Base-by-base conservation (phyloP, 2,329 filamentous ascomycete genomes). In the Elsinoe australis region DNA sequence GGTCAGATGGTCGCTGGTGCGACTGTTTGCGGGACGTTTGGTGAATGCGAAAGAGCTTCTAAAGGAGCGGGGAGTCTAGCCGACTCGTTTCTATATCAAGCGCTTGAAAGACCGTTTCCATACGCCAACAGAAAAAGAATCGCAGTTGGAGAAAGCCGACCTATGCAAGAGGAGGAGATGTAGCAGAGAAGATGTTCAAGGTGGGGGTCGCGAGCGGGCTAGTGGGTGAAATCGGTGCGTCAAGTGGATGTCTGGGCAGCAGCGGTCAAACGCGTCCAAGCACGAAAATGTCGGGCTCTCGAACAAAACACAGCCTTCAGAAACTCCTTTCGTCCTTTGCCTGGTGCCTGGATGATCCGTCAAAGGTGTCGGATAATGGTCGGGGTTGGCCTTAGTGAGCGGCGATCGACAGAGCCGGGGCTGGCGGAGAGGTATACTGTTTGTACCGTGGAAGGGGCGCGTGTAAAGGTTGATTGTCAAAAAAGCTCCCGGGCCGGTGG, bases 401-500 rank as follows among this genome's bases (percentile, higher is more conserved):
- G 39, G 39, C 32, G 39, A 44, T 44, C 39, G 39, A 44, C 39
- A 44, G 39, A 15, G 26, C 39, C 26, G 39, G 39, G 26, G 21
- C 24, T 36, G 33, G 33, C 21, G 12, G 24, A 14, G 26, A 31
- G n/a, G 22, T 28, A 44, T 31, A 26, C 14, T 44, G 39, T 31
- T 29, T 44, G 39, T 44, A 44, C 39, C 39, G 39, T 44, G 39
- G 39, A 19, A 44, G 39, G 26, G 26, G 18, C 36, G 39, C 39
- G 26, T 31, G 39, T 32, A 32, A 44, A 44, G 39, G 39, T 44
- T 32, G 39, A 44, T 44, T 44, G 39, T 44, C 39, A 32, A 44
- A 48, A 36, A 48, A 38, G 34, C 45, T 48, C 24, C 31, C 45
- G 45, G 45, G 26, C 31, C 45, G 45, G 34, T 48, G 45, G 45